Base-by-base conservation (phyloP, 805 yeast genomes). In the Saccharomycopsis babjevae region DNA sequence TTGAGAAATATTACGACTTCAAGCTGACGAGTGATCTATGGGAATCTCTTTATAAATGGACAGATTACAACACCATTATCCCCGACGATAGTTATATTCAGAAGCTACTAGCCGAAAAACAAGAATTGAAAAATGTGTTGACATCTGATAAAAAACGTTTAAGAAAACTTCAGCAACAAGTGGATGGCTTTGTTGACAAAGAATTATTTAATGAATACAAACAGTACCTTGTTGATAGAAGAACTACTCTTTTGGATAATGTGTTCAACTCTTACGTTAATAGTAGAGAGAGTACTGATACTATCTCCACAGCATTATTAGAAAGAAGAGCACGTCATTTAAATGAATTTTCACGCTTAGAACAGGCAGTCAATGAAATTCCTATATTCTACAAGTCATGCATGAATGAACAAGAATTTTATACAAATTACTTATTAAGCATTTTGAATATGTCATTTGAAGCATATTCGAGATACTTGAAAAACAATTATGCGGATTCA, bases 181-280 rank as follows among this genome's bases (percentile, higher is more conserved):
- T 46, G 5, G 52, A 46, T 46, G 52, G 52, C 5, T 25, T 46
- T 46, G 54, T 39, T 22, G 46, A 42, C n/a, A 20, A 22, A 22
- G 28, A 46, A 46, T 46, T 46, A 46, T 25, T 20, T 2, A 43
- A 43, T 1, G 56, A 54, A 16, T 72, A 71, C 63, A 50, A 50
- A n/a, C 32, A 65, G 10, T 43, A 68, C 42, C 62, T 67, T 30
- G 58, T 65, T n/a, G 22, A 42, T 5, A 60, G 66, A 30, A 67
- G 70, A 3, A 65, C 60, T 13, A 59, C 62, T 34, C 69, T 68
- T 58, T 73, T 75, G 73, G 61, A 62, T 11, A 60, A 67, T 18
- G 63, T 68, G 1, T 61, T 73, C 52, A 65, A 67, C 28, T 63
- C 67, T 50, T 63, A 68, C 1, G 71, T 71, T 13, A 46, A 69